Conservation (phyloP, 352 stramenopile species). For the Globisporangium mamillatum region DNA sequence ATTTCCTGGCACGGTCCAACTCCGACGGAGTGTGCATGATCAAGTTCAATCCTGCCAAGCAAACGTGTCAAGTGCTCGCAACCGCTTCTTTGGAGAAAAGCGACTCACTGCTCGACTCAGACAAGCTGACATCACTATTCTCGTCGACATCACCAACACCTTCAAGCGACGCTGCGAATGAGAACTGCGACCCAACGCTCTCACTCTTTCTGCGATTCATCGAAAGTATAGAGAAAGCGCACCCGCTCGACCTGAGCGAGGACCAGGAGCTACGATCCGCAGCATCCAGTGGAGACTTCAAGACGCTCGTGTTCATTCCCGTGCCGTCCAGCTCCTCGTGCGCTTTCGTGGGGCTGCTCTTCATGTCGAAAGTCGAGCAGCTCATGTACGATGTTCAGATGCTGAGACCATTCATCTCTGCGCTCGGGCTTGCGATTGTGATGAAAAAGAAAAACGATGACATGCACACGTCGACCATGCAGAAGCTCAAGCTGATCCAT, state of each 20-base stretch:
- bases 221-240: constrained; percentile 30
- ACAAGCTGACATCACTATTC: constrained; percentile 18
- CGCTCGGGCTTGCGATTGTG: constrained; percentile 41
- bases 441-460: constrained; percentile 60
- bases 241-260: constrained; percentile 38
- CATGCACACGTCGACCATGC: constrained; percentile 48
- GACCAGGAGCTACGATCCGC: constrained; percentile 27
- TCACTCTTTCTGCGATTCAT: constrained; percentile 38
- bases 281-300: constrained; percentile 16
- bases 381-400: constrained; percentile 17
- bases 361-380: constrained; percentile 7
- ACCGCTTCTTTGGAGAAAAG: constrained; percentile 11
- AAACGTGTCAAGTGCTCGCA: constrained; percentile 36
- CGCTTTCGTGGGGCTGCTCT: constrained; percentile 13
- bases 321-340: constrained; percentile 34
- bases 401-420: constrained; percentile 52
- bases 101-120: background rate
- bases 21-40: constrained; percentile 48
- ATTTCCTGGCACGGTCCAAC: constrained; percentile 23
- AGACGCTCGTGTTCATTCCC: constrained; percentile 47
- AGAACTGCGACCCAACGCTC: background rate
- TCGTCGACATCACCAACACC: background rate
- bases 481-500: constrained; percentile 67
- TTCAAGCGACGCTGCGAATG: background rate
- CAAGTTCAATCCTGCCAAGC: constrained; percentile 39